phyloP scores from a whole-genome alignment of 2,329 filamentous ascomycete species.

The Aspergillus sp. region DNA sequence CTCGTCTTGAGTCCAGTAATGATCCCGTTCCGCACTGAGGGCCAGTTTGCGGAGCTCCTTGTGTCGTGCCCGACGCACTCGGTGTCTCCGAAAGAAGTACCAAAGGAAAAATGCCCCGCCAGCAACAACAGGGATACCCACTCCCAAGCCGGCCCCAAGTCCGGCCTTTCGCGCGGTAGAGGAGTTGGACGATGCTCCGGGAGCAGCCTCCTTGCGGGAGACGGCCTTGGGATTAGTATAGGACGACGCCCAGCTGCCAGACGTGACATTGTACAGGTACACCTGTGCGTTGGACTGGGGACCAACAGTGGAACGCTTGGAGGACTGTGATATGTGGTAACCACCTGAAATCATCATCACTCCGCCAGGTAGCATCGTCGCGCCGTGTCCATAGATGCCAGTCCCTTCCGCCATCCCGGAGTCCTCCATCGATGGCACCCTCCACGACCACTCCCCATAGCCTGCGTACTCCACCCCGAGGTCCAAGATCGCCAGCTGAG shows the following conservation, averaged over 20 bases:
- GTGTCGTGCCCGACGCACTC: conserved; percentile 47
- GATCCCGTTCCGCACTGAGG: conserved; percentile 49
- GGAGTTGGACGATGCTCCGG: conserved; percentile 13
- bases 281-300: conserved; percentile 43
- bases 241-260: conserved; percentile 56
- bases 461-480: conserved; percentile 71
- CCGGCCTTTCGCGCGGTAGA: conserved; percentile 51
- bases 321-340: conserved; percentile 49
- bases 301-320: conserved; percentile 35
- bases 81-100: conserved; percentile 52
- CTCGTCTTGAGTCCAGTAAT: conserved; percentile 39
- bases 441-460: conserved; percentile 45
- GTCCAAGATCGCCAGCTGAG: conserved; percentile 75
- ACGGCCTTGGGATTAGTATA: conserved; percentile 51
- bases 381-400: conserved; percentile 62
- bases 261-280: conserved; percentile 63
- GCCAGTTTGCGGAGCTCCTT: conserved; percentile 55
- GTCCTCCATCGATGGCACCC: conserved; percentile 36
- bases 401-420: conserved; percentile 41
- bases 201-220: conserved; percentile 2
- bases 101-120: conserved; percentile 49
- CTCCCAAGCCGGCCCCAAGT: conserved; percentile 63
- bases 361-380: conserved; percentile 59
- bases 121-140: conserved; percentile 58
- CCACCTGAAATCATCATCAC: conserved; percentile 63